Conservation (phyloP, 371 early-diverging fungal genomes). For the Zopfochytrium polystomum region DNA sequence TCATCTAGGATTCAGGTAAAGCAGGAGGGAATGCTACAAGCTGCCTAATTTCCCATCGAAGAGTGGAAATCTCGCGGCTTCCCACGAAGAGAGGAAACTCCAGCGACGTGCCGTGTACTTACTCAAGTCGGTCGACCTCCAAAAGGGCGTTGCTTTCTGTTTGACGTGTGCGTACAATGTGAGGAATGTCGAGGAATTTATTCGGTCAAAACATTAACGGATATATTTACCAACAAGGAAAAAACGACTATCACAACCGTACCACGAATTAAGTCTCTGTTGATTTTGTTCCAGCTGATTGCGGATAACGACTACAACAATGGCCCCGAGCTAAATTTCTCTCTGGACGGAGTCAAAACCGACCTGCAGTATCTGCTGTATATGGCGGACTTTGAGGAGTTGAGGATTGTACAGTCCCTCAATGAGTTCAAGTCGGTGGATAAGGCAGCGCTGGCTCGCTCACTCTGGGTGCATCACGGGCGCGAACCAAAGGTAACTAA, state of each 20-base stretch:
- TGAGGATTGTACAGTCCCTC: conserved; percentile 49
- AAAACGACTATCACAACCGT: conserved; percentile 43
- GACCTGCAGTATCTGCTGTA: conserved; percentile 56
- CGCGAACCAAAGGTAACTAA: conserved; percentile 45
- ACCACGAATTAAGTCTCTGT: conserved; percentile 50
- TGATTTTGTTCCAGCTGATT: conserved; percentile 50
- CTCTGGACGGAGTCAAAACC: conserved; percentile 28
- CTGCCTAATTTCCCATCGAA: background rate
- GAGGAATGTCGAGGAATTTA: no score
- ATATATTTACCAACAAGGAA: no score
- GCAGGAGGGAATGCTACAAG: background rate
- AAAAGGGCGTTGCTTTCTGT: conserved; percentile 37
- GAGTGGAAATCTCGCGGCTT: conserved; percentile 23
- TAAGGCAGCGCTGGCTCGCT: conserved; percentile 56
- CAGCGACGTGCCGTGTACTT: conserved; percentile 46
- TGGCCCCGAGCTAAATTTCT: no score
- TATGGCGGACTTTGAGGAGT: conserved; percentile 58
- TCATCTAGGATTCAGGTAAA: conserved; percentile 44
- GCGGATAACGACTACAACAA: conserved; percentile 25
- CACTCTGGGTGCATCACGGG: conserved; percentile 58
- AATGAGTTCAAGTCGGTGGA: conserved; percentile 53
- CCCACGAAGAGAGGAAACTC: conserved; percentile 26
- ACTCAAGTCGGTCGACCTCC: conserved; percentile 28
- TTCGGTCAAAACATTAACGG: background rate
- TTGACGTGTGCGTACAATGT: conserved; percentile 46